A percentile compares a stretch with the other conserved stretches of the same genome.
These are phyloP conservation scores for Melaleuca alternifolia DNA, from an alignment of 345 rosid genomes.

Conservation along the genomic window DNA sequence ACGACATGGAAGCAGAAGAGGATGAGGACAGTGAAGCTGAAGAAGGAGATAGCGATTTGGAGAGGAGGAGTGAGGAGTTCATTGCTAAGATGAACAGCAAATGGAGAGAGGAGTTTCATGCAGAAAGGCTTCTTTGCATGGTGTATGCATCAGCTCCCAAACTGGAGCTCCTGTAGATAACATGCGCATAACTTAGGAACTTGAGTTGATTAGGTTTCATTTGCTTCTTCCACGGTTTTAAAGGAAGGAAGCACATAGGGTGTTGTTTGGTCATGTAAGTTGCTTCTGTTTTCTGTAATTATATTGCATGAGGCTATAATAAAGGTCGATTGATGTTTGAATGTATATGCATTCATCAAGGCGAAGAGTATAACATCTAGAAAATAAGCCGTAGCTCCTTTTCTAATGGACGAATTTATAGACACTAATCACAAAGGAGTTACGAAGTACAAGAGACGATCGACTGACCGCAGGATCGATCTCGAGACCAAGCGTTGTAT, in stretches of 20 bases:
- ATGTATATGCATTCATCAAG: background rate
- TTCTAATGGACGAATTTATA: background rate
- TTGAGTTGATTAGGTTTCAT: background rate
- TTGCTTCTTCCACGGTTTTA: background rate
- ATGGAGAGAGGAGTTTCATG: background rate
- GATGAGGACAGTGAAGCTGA: background rate
- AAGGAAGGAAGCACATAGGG: background rate
- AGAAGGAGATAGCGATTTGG: background rate
- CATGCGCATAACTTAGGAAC: background rate
- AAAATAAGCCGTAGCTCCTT: background rate
- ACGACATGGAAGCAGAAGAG: background rate
- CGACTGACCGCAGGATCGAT: background rate
- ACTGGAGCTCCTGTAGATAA: background rate
- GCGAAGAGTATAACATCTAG: background rate
- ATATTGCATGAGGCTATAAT: background rate
- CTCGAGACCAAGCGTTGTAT: background rate
- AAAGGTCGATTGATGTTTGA: background rate
- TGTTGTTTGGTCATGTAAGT: background rate
- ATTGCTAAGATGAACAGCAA: background rate
- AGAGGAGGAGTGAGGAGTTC: background rate
- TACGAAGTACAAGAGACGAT: background rate
- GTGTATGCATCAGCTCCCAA: background rate
- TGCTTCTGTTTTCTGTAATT: background rate
- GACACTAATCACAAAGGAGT: background rate
- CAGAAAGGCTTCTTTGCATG: background rate